These are phyloP conservation scores for Apocynum venetum DNA, from an alignment of 257 asterid genomes.

Conservation along the genomic window DNA sequence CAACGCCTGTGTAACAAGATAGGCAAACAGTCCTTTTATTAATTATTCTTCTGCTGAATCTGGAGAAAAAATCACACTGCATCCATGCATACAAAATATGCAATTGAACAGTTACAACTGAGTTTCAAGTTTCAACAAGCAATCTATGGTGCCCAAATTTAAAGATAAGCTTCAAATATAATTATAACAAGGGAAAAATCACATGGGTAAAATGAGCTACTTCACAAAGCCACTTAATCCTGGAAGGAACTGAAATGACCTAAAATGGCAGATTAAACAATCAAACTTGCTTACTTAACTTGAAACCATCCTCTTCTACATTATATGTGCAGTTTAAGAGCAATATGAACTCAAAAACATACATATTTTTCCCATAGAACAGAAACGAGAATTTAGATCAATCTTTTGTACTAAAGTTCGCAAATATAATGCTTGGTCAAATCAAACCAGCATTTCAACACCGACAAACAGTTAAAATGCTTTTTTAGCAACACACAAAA, in stretches of 20 bases:
- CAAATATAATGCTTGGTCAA: neutral
- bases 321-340: neutral
- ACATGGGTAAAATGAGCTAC: neutral
- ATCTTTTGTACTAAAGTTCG: neutral
- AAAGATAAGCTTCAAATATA: neutral
- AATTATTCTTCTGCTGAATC: neutral
- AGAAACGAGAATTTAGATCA: neutral
- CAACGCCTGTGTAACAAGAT: conserved; percentile 60
- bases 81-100: neutral
- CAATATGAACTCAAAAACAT: neutral
- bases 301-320: neutral
- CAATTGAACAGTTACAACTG: neutral
- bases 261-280: neutral
- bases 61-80: neutral
- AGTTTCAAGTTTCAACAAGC: neutral
- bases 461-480: neutral
- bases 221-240: neutral
- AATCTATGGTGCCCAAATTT: neutral
- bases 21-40: neutral
- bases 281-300: neutral
- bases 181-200: neutral
- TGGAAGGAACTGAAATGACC: neutral
- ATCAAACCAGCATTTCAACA: neutral
- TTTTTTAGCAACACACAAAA: neutral
- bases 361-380: neutral